Conservation (phyloP, 2,329 filamentous ascomycete species). For the Stachybotrys echinatus region DNA sequence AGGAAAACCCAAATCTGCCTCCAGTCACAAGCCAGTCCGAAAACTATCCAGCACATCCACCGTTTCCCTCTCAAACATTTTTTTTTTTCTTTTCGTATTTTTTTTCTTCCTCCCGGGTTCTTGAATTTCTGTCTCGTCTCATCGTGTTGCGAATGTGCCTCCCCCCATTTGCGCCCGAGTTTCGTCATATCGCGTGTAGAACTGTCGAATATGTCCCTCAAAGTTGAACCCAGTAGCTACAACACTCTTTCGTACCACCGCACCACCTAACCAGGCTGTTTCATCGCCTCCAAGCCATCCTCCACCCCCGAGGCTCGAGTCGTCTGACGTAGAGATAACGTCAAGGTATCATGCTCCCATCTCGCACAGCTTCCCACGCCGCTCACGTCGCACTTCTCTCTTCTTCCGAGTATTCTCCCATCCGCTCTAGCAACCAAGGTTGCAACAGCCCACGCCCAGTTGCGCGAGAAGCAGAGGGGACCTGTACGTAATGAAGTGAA, state of each 20-base stretch:
- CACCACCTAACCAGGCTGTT: slow-evolving; percentile 15
- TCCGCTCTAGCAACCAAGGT: slow-evolving; percentile 11
- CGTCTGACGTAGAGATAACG: slow-evolving; percentile 27
- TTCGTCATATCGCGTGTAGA: background rate
- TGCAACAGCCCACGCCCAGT: slow-evolving; percentile 15
- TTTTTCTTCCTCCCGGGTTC: slow-evolving; percentile 10
- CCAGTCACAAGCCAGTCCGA: slow-evolving; percentile 13
- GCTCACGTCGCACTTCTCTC: slow-evolving; percentile 14
- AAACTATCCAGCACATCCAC: slow-evolving; percentile 15
- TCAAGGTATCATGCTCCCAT: slow-evolving; percentile 29
- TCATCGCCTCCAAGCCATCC: slow-evolving; percentile 14
- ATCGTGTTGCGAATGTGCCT: background rate
- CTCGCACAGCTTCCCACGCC: slow-evolving; percentile 11
- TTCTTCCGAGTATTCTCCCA: slow-evolving; percentile 7
- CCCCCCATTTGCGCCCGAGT: background rate
- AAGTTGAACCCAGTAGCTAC: background rate
- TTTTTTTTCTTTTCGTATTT: slow-evolving; percentile 20
- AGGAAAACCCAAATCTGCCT: background rate
- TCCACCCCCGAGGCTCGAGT: slow-evolving; percentile 2
- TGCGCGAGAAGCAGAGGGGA: slow-evolving; percentile 1
- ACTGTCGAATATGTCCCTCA: background rate
- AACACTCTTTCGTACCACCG: slow-evolving; percentile 6
- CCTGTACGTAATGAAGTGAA: background rate
- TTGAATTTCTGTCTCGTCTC: slow-evolving; percentile 6
- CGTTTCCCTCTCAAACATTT: slow-evolving; percentile 15